Evolutionary conservation across 257 asterid species (phyloP), one percentile per base, ranked within the genome.

Genomic region (Nemophila menziesii): DNA sequence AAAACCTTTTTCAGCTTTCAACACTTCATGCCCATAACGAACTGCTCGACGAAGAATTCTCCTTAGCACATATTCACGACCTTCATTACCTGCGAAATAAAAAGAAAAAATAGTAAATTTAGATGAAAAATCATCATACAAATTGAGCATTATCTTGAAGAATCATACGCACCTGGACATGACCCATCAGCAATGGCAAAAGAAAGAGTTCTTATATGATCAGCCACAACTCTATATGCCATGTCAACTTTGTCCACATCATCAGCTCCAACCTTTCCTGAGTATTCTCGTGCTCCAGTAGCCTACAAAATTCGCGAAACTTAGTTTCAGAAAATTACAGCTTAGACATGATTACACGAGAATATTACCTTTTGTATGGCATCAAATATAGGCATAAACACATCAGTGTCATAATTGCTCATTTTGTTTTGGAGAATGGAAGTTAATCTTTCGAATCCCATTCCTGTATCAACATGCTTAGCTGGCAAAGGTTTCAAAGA

Each of bases 151-250:
- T 29, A 29, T 29, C 36, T 2, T 17, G 16, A 13, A 33, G 53
- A 44, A 62, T 43, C 16, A 12, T 48, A 24, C 39, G 16, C 39
- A 89, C 97, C 95, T 72, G 99, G 99, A 40, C 78, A 68, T 61
- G 96, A 80, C 21, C 99, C 99, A 75, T 90, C 99, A 65, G 99
- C 99, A 67, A 90, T 85, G 57, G 99, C 99, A 63, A 90, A 69
- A 20, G 99, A 85, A 52, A 90, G 90, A 24, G 99, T 90, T 60
- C 99, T 68, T 39, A 90, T 85, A 60, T 90, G 99, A 60, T 90
- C 99, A 38, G 99, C 94, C 46, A 90, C 94, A 57, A 90, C 99
- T 70, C 99, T 77, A 63, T 90, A 90, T 46, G 99, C 99, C 92
- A 90, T 90, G 63, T 90, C 99, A 60, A 77, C 51, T 9, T 67